Base-by-base conservation (phyloP, 2,329 filamentous ascomycete species). In the Orbilia ellipsospora region DNA sequence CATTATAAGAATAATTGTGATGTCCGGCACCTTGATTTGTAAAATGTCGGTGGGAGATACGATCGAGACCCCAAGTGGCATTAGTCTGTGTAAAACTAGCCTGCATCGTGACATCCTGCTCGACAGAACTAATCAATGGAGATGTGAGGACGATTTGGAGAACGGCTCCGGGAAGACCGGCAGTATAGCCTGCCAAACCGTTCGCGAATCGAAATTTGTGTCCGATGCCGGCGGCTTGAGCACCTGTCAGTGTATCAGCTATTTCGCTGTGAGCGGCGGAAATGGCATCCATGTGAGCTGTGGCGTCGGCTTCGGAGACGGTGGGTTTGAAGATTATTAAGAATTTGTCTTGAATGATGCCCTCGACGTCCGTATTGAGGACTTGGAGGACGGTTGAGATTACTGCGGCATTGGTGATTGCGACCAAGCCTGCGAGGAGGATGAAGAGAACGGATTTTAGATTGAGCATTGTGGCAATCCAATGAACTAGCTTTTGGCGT, bases 1-100 rank as follows among this genome's bases (percentile, higher is more conserved):
- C 59, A 45, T 82, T 81, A 56, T 81, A 82, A 18, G 44, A 15
- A 48, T 48, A 48, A 52, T 78, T 63, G 77, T 82, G 82, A 48
- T 60, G 77, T 8, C 26, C 16, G 2, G 68, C 65, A 5, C 44
- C 31, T 6, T 10, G 1, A 36, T 36, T 36, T 12, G 16, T 48
- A 13, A 2, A 60, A 50, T 7, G 64, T 57, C 15, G 65, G 45
- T 80, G 78, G 1, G 81, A 82, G 26, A 82, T 77, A 4, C 81
- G 78, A 1, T 73, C 74, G 45, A 82, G 77, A 52, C 79, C 78
- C 77, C 78, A 80, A 7, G 74, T 63, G 13, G 78, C 70, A 44
- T 56, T 56, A 15, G 66, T 48, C 0, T 16, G 16, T 12, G 20
- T 26, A 60, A 36, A 10, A 1, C 26, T 79, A 15, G 59, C 79